Base-by-base conservation (phyloP, 2,329 filamentous ascomycete species). In the Massarina eburnea region DNA sequence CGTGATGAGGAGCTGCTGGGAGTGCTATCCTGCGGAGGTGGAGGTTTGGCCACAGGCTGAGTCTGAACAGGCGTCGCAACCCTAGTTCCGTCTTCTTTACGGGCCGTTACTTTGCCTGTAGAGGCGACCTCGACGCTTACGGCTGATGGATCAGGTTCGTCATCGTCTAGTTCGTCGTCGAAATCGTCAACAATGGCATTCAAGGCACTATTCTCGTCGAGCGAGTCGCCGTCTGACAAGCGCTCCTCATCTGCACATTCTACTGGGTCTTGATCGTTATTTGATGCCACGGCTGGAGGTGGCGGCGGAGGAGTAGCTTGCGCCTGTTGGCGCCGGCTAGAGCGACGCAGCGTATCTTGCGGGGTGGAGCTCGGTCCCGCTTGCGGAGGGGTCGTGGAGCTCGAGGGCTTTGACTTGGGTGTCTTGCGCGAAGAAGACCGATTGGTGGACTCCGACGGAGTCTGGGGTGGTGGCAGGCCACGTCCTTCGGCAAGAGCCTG, bases 181-280 rank as follows among this genome's bases (percentile, higher is more conserved):
- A 96, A 75, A 56, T 95, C 89, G 48, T 91, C 90, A n/a, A 96
- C 86, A 49, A 97, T 88, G 18, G 89, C 85, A 67, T 96, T 89
- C 40, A 97, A 74, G 5, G 87, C 73, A 10, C 73, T 73, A 8
- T 75, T 75, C 24, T 88, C 85, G 14, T 84, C 84, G 44, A 84
- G 75, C 2, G 86, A 84, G 14, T 89, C 85, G 12, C 86, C 84
- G 27, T 88, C 86, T 12, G 85, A 86, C 10, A 96, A 71, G 43
- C 89, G 89, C 66, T 88, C 88, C 72, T 97, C 92, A 64, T 97
- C 92, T 7, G 91, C 91, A 68, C 92, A 96, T 72, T 97, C 94
- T 3, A 97, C 76, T 2, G 87, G 85, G 57, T 87, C 83, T 34
- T 64, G 64, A 24, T 56, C 57, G 37, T 51, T 61, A 20, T 54